Base-by-base conservation (phyloP, 2,329 filamentous ascomycete species). In the Penicillium sumatraense region DNA sequence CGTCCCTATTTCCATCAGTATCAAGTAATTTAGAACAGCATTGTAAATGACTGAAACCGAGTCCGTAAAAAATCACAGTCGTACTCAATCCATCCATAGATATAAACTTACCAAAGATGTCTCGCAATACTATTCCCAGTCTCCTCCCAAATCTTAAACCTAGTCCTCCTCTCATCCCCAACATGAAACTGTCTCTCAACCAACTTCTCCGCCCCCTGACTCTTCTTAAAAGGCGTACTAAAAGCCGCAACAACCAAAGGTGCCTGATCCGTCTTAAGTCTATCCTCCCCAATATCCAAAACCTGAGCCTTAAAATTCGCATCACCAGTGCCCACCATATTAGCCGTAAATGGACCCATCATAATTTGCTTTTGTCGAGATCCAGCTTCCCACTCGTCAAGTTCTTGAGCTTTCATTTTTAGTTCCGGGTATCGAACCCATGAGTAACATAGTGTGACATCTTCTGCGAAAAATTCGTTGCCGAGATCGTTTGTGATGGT, bases 101-200 rank as follows among this genome's bases (percentile, higher is more conserved):
- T n/a, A n/a, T n/a, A n/a, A 40, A 51, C 72, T 68, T 78, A 87
- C 88, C 88, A 90, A 46, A 90, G 79, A 74, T 90, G 88, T 38
- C 86, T 78, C 5, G 88, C 88, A 65, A 90, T 90, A 68, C 86
- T 89, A 65, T 90, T 87, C 3, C 87, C 87, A 0, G 86, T 88
- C 65, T 90, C 88, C 68, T 90, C 88, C 77, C 83, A 86, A 41
- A 90, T 82, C 29, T 72, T 71, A 5, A 50, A 14, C 38, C 67
- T 66, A 5, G 74, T 63, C 20, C 73, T 70, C 29, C 71, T 67
- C 6, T 73, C 64, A 31, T 72, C 68, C 5, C 73, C 63, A 7
- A 82, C 72, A 11, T 65, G 64, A 54, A 88, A 80, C 13, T 81
- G 78, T 58, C 86, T 76, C 63, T 87, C 80, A 1, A 87, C 80